These are phyloP conservation scores for Pseudohyphozyma bogoriensis DNA, from an alignment of 768 basidiomycete genomes.

Conservation along the genomic window DNA sequence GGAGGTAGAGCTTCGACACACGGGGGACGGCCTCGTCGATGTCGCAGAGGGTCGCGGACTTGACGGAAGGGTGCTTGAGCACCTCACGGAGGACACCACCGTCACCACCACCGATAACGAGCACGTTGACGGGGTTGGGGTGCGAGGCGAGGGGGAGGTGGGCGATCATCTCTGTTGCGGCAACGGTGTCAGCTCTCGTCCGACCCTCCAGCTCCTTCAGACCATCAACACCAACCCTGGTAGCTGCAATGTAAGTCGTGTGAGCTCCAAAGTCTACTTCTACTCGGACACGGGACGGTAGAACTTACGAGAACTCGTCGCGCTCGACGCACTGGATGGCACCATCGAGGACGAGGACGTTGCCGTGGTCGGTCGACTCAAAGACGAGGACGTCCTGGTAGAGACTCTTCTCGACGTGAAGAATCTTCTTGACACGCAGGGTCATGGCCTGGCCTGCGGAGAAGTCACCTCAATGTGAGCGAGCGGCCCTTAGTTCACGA, in stretches of 20 bases:
- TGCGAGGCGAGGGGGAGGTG: conserved; percentile 93
- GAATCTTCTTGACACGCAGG: conserved; percentile 85
- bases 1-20: conserved; percentile 84
- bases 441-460: conserved; percentile 60
- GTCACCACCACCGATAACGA: conserved; percentile 97
- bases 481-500: not conserved
- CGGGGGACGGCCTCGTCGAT: conserved; percentile 98
- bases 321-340: conserved; percentile 95
- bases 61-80: conserved; percentile 81
- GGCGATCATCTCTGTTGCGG: conserved; percentile 80
- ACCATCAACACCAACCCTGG: not conserved
- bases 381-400: conserved; percentile 98
- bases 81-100: conserved; percentile 97
- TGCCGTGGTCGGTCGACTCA: conserved; percentile 91
- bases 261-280: too few species aligned
- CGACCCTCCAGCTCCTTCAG: not conserved
- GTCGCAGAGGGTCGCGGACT: conserved; percentile 89
- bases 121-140: conserved; percentile 87
- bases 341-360: conserved; percentile 88
- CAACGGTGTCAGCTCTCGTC: not conserved
- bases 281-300: too few species aligned
- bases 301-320: conserved; percentile 89
- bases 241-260: not conserved
- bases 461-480: conserved; percentile 17
- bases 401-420: conserved; percentile 83